These are phyloP conservation scores for Vanrija sp. DNA, from an alignment of 1,284 basidiomycete species.

Conservation along the genomic window DNA sequence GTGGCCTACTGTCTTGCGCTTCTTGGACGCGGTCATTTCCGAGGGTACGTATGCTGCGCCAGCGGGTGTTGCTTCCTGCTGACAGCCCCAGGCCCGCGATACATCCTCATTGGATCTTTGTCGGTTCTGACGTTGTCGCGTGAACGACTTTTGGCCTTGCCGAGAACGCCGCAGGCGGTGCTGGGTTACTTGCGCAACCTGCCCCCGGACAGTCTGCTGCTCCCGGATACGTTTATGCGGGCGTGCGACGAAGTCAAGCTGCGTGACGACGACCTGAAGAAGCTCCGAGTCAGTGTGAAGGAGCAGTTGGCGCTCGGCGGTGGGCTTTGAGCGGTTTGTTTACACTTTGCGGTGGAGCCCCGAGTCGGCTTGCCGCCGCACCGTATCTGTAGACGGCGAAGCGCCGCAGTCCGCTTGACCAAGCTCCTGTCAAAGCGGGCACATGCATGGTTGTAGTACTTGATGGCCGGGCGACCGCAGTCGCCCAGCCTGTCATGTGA, in stretches of 20 bases:
- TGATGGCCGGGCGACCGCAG: too few relatives aligned
- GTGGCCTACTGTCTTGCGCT: slow-evolving; percentile 65
- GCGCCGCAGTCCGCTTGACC: too few relatives aligned
- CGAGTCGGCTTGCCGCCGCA: too few relatives aligned
- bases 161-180: slow-evolving; percentile 22
- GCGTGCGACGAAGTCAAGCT: slow-evolving; percentile 40
- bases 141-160: slow-evolving; percentile 35
- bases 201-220: slow-evolving; percentile 43
- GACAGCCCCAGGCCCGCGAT: slow-evolving; percentile 61
- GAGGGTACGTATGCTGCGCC: slow-evolving; percentile 58
- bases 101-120: slow-evolving; percentile 73
- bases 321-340: neutral
- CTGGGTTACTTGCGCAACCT: slow-evolving; percentile 36
- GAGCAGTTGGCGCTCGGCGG: slow-evolving; percentile 24
- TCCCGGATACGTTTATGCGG: slow-evolving; percentile 44
- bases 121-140: slow-evolving; percentile 57
- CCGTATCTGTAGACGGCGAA: too few relatives aligned
- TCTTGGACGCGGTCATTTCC: slow-evolving; percentile 83
- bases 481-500: too few relatives aligned
- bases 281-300: slow-evolving; percentile 36
- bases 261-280: slow-evolving; percentile 42
- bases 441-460: too few relatives aligned
- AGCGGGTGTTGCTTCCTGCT: neutral
- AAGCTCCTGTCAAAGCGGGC: too few relatives aligned
- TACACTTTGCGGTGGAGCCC: too few relatives aligned